Evolutionary conservation across 495 filamentous ascomycete species (phyloP), one percentile per base, ranked within the genome.

Genomic region (Terfezia boudieri): DNA sequence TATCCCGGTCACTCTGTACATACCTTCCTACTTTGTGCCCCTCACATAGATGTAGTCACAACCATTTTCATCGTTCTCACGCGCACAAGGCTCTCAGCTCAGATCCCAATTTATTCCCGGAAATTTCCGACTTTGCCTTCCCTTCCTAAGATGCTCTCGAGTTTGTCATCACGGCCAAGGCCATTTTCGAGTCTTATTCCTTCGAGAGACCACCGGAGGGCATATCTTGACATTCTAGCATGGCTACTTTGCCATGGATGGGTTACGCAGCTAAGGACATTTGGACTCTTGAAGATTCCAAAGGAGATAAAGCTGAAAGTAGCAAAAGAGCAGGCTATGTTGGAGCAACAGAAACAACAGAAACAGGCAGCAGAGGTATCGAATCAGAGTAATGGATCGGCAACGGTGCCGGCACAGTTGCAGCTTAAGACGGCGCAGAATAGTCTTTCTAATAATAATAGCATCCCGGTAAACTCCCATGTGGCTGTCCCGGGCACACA

Each of bases 181-280:
- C 76, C 82, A 1, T 96, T 85, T 69, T 79, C 80, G 57, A 73
- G 71, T 50, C 79, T 90, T 58, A 87, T 86, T 50, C 92, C 90
- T 8, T 85, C 80, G 64, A 85, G 86, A 64, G 83, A 87, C 59
- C 88, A 95, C 67, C 84, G 89, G 36, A 75, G 78, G 32, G 76
- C 79, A 2, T 98, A 94, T 67, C 79, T 95, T 59, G 73, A 83
- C 12, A 94, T 96, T 62, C 71, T 98, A 7, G 86, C 84, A 11
- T 98, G 88, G 86, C 71, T 96, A 17, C 75, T 96, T 64, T 81
- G 86, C 52, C 82, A 84, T 54, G 86, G 86, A 26, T 94, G 89
- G 82, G 89, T 93, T 0, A 90, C 82, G 1, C 86, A 93, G 65
- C 73, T 98, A 1, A 79, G 88, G 54, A 84, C 83, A 12, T 96